Conservation (phyloP, 208 protist genomes). For the Phytomonas sp. region DNA sequence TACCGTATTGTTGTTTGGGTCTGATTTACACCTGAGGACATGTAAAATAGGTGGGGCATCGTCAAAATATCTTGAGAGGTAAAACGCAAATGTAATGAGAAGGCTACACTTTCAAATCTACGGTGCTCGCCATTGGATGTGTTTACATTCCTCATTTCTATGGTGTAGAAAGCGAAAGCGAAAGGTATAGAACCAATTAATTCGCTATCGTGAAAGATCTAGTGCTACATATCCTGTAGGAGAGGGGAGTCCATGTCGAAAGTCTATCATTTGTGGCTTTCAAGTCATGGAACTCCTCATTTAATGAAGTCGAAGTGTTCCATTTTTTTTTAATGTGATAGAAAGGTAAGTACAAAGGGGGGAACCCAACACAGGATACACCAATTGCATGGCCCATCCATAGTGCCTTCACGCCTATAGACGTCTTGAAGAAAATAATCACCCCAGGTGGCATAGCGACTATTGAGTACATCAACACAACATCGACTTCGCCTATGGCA, state of each 20-base stretch:
- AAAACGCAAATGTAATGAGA: background rate
- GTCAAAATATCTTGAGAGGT: background rate
- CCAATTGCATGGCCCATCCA: conserved; percentile 65
- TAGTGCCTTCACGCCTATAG: conserved; percentile 49
- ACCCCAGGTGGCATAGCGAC: conserved; percentile 58
- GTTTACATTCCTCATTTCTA: background rate
- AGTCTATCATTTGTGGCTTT: conserved; percentile 25
- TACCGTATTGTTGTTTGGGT: background rate
- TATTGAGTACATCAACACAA: conserved; percentile 64
- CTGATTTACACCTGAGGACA: background rate
- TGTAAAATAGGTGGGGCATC: background rate
- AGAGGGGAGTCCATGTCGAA: conserved; percentile 6
- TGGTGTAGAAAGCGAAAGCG: background rate
- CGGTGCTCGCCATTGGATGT: background rate
- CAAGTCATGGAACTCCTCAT: conserved; percentile 23
- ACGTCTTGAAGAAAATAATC: conserved; percentile 47
- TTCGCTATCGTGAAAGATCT: background rate
- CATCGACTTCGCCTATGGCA: conserved; percentile 49
- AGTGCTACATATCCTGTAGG: background rate
- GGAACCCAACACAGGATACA: conserved; percentile 45
- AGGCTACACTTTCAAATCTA: background rate
- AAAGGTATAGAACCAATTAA: background rate
- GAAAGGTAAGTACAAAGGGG: conserved; percentile 54
- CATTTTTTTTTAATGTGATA: conserved; percentile 51
- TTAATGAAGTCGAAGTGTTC: conserved; percentile 24